Evolutionary conservation across 495 filamentous ascomycete genomes (phyloP).

Genomic region (Aspergillus wentii): DNA sequence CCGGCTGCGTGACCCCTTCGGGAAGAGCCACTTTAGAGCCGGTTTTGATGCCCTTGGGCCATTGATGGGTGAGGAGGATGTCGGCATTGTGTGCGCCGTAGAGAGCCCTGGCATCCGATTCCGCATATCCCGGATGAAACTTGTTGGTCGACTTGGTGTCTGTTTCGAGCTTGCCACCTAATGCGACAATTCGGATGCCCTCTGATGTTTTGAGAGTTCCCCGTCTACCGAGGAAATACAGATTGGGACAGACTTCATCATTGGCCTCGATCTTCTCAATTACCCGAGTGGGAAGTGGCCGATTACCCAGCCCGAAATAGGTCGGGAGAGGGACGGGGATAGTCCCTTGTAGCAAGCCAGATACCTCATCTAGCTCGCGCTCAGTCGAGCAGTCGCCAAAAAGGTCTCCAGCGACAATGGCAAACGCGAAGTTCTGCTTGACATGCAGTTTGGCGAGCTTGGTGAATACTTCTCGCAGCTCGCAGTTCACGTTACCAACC

Average conservation of each 20-base stretch:
- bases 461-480: conserved; percentile 64
- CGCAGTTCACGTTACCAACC: conserved; percentile 72
- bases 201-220: conserved; percentile 83
- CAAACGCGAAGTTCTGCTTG: conserved; percentile 83
- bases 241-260: conserved; percentile 81
- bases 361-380: conserved; percentile 51
- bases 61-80: conserved; percentile 78
- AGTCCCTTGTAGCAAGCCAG: conserved; percentile 61
- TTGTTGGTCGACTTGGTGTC: conserved; percentile 54
- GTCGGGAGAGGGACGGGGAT: conserved; percentile 72
- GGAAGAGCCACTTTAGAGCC: conserved; percentile 53
- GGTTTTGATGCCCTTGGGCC: conserved; percentile 68
- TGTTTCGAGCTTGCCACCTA: conserved; percentile 67
- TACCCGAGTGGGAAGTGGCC: conserved; percentile 60
- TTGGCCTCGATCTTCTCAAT: conserved; percentile 67
- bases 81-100: conserved; percentile 72
- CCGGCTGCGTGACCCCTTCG: conserved; percentile 34
- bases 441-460: conserved; percentile 73
- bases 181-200: conserved; percentile 74
- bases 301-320: conserved; percentile 77
- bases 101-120: conserved; percentile 69
- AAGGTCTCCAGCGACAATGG: conserved; percentile 77
- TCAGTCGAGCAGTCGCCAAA: conserved; percentile 51
- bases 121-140: conserved; percentile 62
- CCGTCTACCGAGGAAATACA: conserved; percentile 83